Conservation (phyloP, 2,329 filamentous ascomycete species). For the Aureobasidium musti region DNA sequence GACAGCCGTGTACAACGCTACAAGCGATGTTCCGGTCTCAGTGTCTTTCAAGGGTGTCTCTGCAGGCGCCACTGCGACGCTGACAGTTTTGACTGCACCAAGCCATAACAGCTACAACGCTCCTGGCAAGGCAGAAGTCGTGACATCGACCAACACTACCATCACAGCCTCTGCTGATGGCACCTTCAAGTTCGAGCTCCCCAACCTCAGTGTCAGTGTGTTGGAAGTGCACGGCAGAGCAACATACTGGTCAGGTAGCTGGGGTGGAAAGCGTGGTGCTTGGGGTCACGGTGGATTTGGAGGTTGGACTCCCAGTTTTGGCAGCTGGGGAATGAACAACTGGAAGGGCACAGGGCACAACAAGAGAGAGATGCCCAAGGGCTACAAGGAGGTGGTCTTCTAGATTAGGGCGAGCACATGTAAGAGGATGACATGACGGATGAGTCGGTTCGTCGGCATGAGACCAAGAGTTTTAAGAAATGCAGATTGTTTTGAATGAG, state of each 20-base stretch:
- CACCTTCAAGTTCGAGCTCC: constrained; percentile 55
- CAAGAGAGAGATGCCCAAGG: constrained; percentile 9
- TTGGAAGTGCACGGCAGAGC: constrained; percentile 45
- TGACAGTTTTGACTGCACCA: constrained; percentile 47
- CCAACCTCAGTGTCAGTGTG: constrained; percentile 59
- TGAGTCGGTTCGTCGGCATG: constrained; percentile 5
- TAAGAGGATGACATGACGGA: not conserved
- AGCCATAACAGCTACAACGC: constrained; percentile 34
- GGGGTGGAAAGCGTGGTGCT: not conserved
- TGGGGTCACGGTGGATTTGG: constrained; percentile 22
- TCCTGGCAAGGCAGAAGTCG: constrained; percentile 50
- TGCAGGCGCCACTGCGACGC: constrained; percentile 38
- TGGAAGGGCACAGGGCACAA: constrained; percentile 18
- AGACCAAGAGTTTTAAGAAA: not conserved
- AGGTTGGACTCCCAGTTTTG: constrained; percentile 2
- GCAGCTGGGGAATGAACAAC: not conserved
- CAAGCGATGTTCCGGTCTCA: constrained; percentile 42
- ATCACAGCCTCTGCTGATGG: constrained; percentile 52
- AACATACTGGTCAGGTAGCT: constrained; percentile 25
- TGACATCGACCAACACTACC: constrained; percentile 46
- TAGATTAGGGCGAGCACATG: not conserved
- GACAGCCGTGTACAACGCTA: constrained; percentile 51
- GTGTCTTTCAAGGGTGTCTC: constrained; percentile 42
- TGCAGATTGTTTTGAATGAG: not conserved
- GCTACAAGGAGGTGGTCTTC: constrained; percentile 28